phyloP scores from a whole-genome alignment of 768 basidiomycete species.

The Suillus paluster region DNA sequence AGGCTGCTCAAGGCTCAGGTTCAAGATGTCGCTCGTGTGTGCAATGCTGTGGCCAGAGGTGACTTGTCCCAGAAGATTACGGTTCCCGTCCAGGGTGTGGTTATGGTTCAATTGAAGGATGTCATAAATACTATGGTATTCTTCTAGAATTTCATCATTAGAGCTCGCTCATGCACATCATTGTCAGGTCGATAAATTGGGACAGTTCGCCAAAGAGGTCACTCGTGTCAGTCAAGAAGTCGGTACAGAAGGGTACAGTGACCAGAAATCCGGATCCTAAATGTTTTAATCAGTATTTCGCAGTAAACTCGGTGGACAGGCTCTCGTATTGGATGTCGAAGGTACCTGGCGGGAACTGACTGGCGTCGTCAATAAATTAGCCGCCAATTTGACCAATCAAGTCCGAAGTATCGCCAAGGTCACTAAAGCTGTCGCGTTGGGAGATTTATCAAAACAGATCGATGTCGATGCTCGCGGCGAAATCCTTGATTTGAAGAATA shows the following conservation, averaged over 20 bases:
- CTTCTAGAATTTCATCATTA: constrained; percentile 8
- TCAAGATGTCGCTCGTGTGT: constrained; percentile 79
- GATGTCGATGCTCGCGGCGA: constrained; percentile 91
- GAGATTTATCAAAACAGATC: constrained; percentile 89
- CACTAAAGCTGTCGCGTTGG: constrained; percentile 80
- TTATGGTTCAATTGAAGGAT: constrained; percentile 82
- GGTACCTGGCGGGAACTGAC: constrained; percentile 90
- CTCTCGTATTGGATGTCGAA: constrained; percentile 85
- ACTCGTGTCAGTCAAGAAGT: constrained; percentile 87
- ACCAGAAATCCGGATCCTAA: constrained; percentile 34
- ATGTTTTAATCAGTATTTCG: constrained; percentile 28
- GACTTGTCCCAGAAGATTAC: constrained; percentile 81
- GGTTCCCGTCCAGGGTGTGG: constrained; percentile 75
- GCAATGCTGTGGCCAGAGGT: constrained; percentile 78
- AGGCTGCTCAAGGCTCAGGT: constrained; percentile 83
- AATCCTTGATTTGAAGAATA: constrained; percentile 79
- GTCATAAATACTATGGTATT: constrained; percentile 72
- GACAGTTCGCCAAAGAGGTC: constrained; percentile 90
- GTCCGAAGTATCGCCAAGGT: constrained; percentile 63
- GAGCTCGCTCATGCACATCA: neutral
- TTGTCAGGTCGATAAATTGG: constrained; percentile 65
- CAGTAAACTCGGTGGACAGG: constrained; percentile 84
- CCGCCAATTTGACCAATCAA: constrained; percentile 71
- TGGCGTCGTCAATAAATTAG: constrained; percentile 81
- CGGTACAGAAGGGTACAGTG: constrained; percentile 70